Conservation (phyloP, 768 basidiomycete species). For the Postia placenta region DNA sequence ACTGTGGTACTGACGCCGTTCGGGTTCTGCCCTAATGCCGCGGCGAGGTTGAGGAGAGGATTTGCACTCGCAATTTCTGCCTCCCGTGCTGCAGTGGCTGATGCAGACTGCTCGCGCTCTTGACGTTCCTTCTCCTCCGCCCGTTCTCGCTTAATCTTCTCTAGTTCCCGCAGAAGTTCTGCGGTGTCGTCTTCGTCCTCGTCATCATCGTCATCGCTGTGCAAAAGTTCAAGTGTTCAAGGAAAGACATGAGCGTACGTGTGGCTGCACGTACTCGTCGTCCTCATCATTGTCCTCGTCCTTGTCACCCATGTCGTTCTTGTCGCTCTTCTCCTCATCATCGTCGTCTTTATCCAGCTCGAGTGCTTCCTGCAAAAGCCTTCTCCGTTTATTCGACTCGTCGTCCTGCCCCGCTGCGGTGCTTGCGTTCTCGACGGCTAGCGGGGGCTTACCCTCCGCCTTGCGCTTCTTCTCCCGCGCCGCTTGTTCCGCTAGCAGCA, state of each 20-base stretch:
- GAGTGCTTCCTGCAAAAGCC: slow-evolving; percentile 78
- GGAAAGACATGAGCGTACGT: no score
- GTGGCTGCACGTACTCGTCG: slow-evolving; percentile 45
- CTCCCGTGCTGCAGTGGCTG: slow-evolving; percentile 58
- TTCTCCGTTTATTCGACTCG: slow-evolving; percentile 73
- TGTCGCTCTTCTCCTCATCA: slow-evolving; percentile 43
- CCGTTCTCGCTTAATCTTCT: slow-evolving; percentile 95
- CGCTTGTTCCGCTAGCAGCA: slow-evolving; percentile 81
- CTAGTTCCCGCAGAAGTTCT: slow-evolving; percentile 91
- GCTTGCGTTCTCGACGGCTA: slow-evolving; percentile 33
- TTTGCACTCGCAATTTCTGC: slow-evolving; percentile 82
- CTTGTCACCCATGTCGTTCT: slow-evolving; percentile 16
- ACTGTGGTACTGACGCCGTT: slow-evolving; percentile 64
- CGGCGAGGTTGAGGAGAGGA: slow-evolving; percentile 86
- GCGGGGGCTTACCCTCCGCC: slow-evolving; percentile 60
- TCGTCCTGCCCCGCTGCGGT: slow-evolving; percentile 50
- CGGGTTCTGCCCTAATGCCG: slow-evolving; percentile 76
- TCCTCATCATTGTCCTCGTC: slow-evolving; percentile 36
- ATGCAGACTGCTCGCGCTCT: slow-evolving; percentile 69
- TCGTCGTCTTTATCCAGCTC: slow-evolving; percentile 90
- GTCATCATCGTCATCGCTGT: slow-evolving; percentile 32
- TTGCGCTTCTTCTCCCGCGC: slow-evolving; percentile 88
- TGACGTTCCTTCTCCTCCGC: slow-evolving; percentile 86
- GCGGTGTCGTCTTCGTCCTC: slow-evolving; percentile 84
- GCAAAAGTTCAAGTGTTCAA: background rate